Evolutionary conservation across 306 rosid genomes (phyloP).

Genomic region (Cajanus cajan): DNA sequence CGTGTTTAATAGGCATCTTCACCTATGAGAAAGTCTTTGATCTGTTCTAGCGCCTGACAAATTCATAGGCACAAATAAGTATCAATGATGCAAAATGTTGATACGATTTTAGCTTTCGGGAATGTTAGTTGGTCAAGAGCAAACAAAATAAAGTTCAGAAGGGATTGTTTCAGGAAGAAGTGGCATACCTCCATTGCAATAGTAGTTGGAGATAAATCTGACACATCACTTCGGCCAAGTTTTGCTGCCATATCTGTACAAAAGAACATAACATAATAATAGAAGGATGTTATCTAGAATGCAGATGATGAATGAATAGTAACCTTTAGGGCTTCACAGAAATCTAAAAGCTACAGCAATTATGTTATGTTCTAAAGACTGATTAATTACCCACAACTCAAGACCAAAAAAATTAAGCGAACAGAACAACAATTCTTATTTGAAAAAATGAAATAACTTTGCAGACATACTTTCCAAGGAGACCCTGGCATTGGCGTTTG

Average conservation of each 20-base stretch:
- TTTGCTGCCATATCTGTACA: constrained; percentile 65
- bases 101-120: neutral
- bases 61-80: neutral
- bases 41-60: constrained; percentile 67
- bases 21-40: constrained; percentile 46
- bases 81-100: neutral
- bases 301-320: neutral
- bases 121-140: neutral
- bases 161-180: constrained; percentile 9
- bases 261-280: neutral
- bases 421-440: neutral
- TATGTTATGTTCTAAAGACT: too few species aligned
- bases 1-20: constrained; percentile 32
- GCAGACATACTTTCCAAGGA: constrained; percentile 63
- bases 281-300: neutral
- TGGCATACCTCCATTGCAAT: constrained; percentile 69
- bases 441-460: neutral
- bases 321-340: neutral
- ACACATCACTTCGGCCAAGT: constrained; percentile 48
- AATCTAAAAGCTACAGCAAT: neutral
- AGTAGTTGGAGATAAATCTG: constrained; percentile 54
- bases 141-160: neutral
- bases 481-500: constrained; percentile 67
- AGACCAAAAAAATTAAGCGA: neutral
- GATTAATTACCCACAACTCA: neutral